These are phyloP conservation scores for Scutellaria barbata DNA, from an alignment of 257 asterid genomes.

Conservation along the genomic window DNA sequence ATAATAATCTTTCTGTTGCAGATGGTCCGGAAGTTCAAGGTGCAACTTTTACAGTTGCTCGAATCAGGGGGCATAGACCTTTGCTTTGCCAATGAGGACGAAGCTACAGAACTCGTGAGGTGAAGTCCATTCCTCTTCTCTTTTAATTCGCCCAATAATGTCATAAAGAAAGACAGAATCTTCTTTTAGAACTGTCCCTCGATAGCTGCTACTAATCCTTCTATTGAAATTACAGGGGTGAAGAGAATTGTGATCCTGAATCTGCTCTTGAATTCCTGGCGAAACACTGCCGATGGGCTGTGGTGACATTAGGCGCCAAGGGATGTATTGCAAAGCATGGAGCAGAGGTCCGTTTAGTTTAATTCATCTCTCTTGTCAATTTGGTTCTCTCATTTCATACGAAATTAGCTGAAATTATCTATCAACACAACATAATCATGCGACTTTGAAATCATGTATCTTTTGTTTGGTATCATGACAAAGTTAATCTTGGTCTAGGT, in stretches of 20 bases:
- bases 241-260: slow-evolving; percentile 59
- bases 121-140: slow-evolving; percentile 32
- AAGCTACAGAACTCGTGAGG: slow-evolving; percentile 87
- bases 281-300: slow-evolving; percentile 89
- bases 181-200: background rate
- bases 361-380: background rate
- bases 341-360: slow-evolving; percentile 59
- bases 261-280: slow-evolving; percentile 78
- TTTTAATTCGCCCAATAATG: background rate
- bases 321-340: slow-evolving; percentile 92
- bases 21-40: slow-evolving; percentile 91
- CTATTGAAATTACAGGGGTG: slow-evolving; percentile 52
- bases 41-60: slow-evolving; percentile 71
- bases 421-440: too few species aligned
- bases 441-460: too few species aligned
- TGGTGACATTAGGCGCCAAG: slow-evolving; percentile 81
- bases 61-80: slow-evolving; percentile 90
- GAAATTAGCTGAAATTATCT: background rate
- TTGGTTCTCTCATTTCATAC: background rate
- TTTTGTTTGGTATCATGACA: background rate
- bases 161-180: slow-evolving; percentile 2
- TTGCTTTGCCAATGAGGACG: slow-evolving; percentile 98
- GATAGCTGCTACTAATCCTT: background rate
- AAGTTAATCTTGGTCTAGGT: slow-evolving; percentile 45
- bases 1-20: slow-evolving; percentile 39